Evolutionary conservation across 2,329 filamentous ascomycete species (phyloP).

Genomic region (Fusarium pininemorale): DNA sequence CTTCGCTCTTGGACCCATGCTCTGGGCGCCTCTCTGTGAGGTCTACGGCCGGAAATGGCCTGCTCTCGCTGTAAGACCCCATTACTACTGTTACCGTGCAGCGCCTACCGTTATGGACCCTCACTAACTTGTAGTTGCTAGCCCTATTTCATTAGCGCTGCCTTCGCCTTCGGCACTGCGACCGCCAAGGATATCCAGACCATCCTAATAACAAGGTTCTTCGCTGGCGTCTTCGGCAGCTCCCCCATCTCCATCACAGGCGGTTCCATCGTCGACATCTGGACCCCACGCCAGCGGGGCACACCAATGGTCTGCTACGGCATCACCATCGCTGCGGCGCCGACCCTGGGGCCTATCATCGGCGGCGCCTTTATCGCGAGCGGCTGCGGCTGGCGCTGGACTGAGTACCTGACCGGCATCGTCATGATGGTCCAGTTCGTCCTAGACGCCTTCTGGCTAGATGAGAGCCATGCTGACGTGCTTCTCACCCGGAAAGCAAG

Average conservation of each 20-base stretch:
- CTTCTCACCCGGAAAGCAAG: background rate
- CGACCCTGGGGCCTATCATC: background rate
- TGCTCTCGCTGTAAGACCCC: background rate
- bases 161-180: background rate
- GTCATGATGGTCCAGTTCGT: background rate
- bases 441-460: background rate
- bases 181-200: background rate
- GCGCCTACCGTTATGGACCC: too few species aligned
- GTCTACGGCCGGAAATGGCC: constrained; percentile 65
- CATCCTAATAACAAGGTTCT: background rate
- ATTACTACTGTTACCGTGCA: background rate
- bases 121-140: background rate
- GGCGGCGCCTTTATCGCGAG: background rate
- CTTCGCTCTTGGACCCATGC: constrained; percentile 72
- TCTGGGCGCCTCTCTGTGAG: constrained; percentile 78
- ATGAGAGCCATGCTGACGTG: background rate
- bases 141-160: background rate
- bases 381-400: background rate
- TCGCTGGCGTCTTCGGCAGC: background rate
- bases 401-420: background rate
- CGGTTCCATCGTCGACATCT: background rate
- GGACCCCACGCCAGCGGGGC: background rate
- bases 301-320: background rate
- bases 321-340: background rate
- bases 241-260: background rate